Evolutionary conservation across 768 basidiomycete species (phyloP).

Genomic region (Hygrophorus pudorinus): DNA sequence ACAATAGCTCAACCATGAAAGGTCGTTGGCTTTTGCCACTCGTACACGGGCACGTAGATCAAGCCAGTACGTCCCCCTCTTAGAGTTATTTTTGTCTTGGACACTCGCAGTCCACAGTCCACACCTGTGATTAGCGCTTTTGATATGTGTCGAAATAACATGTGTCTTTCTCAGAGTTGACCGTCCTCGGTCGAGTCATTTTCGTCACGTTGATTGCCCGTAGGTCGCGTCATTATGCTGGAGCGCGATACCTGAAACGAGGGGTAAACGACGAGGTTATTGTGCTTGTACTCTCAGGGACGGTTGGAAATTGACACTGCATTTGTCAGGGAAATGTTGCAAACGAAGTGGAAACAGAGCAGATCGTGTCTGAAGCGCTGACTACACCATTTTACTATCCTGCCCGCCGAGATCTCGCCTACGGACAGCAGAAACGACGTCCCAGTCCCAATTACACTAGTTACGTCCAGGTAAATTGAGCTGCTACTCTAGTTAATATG

Average conservation of each 20-base stretch:
- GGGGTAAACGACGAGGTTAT: slow-evolving; percentile 87
- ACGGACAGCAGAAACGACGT: slow-evolving; percentile 30
- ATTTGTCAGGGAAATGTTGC: slow-evolving; percentile 80
- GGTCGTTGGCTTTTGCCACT: slow-evolving; percentile 85
- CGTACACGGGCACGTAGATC: slow-evolving; percentile 94
- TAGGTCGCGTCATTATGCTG: slow-evolving; percentile 90
- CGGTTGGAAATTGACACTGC: not conserved
- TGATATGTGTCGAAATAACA: too few species aligned
- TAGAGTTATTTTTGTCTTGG: not conserved
- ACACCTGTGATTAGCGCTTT: too few species aligned
- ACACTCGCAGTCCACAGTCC: too few species aligned
- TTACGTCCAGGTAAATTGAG: slow-evolving; percentile 67
- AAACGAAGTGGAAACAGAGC: slow-evolving; percentile 98
- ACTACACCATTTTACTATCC: slow-evolving; percentile 87
- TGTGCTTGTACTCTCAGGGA: not conserved
- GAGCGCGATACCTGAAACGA: slow-evolving; percentile 87
- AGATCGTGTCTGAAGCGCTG: slow-evolving; percentile 85
- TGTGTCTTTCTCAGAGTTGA: slow-evolving; percentile 54
- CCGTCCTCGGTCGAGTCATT: slow-evolving; percentile 79
- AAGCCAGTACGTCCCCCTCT: slow-evolving; percentile 66
- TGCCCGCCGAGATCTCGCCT: slow-evolving; percentile 23
- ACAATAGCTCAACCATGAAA: slow-evolving; percentile 29
- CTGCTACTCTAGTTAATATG: not conserved
- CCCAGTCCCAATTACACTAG: slow-evolving; percentile 87
- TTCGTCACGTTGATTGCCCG: slow-evolving; percentile 95